Conservation (phyloP, 495 filamentous ascomycete genomes). For the Cercophora newfieldiana region DNA sequence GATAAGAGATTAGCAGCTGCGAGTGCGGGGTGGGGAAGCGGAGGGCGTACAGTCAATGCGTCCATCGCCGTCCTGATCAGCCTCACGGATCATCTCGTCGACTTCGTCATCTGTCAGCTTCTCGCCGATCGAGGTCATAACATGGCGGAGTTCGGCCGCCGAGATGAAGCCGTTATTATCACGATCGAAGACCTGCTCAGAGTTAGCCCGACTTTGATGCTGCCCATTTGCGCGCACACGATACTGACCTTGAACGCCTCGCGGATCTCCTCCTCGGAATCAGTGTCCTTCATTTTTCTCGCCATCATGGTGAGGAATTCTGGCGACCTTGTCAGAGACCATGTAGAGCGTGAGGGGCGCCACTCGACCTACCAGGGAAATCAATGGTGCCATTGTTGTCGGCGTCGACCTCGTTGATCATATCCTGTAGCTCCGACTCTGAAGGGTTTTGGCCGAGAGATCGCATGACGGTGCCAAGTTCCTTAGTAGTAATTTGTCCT, state of each 20-base stretch:
- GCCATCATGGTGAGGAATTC: slow-evolving; percentile 99
- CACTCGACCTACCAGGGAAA: slow-evolving; percentile 74
- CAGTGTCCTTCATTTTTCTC: slow-evolving; percentile 99
- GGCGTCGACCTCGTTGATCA: slow-evolving; percentile 99
- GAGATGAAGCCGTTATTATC: slow-evolving; percentile 99
- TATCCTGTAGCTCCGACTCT: slow-evolving; percentile 97
- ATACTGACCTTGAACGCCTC: slow-evolving; percentile 61
- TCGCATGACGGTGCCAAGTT: slow-evolving; percentile 98
- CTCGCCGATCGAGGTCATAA: slow-evolving; percentile 99
- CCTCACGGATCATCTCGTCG: slow-evolving; percentile 99
- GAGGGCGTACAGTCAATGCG: slow-evolving; percentile 79
- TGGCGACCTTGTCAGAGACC: slow-evolving; percentile 45
- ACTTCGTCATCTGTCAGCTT: slow-evolving; percentile 99
- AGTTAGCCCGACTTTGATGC: neutral
- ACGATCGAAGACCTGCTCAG: slow-evolving; percentile 87
- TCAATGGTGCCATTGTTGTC: slow-evolving; percentile 99
- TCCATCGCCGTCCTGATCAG: slow-evolving; percentile 97
- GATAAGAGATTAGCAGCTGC: slow-evolving; percentile 35
- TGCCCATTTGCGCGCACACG: no score
- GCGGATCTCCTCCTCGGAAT: slow-evolving; percentile 98
- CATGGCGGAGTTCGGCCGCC: slow-evolving; percentile 93
- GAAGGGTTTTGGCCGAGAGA: slow-evolving; percentile 99
- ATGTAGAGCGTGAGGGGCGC: neutral
- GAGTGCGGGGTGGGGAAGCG: neutral
- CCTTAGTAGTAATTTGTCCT: slow-evolving; percentile 99